Conservation (phyloP, 805 yeast genomes). For the Metschnikowia chrysomelidarum region DNA sequence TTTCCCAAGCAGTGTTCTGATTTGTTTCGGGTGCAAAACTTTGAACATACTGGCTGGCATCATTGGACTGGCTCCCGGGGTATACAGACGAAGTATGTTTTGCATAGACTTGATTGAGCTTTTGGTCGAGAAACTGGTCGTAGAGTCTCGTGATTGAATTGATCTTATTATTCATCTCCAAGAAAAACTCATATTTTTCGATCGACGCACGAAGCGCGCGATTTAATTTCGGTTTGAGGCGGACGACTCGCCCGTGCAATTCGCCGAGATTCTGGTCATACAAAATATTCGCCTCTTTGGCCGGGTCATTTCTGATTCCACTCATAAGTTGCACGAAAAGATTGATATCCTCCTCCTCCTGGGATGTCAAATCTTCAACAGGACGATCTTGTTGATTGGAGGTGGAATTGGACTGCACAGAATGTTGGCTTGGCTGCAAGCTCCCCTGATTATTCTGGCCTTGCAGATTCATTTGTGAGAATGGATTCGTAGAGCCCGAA, state of each 20-base stretch:
- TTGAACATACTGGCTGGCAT: not conserved
- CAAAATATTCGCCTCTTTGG: slow-evolving; percentile 36
- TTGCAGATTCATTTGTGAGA: too few relatives aligned
- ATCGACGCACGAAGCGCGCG: slow-evolving; percentile 55
- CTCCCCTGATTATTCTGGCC: not conserved
- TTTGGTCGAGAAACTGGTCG: slow-evolving; percentile 66
- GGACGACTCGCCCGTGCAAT: slow-evolving; percentile 56
- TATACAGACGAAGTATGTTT: slow-evolving; percentile 21
- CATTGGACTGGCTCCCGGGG: not conserved
- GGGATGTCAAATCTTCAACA: slow-evolving; percentile 44
- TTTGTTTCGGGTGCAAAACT: slow-evolving; percentile 3
- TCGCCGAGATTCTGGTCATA: slow-evolving; percentile 53
- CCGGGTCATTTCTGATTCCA: slow-evolving; percentile 47
- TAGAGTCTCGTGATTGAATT: slow-evolving; percentile 74
- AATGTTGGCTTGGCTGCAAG: not conserved
- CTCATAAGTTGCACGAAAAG: slow-evolving; percentile 67
- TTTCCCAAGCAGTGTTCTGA: slow-evolving; percentile 1
- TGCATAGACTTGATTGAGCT: slow-evolving; percentile 37
- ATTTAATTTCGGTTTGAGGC: slow-evolving; percentile 68
- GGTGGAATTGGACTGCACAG: too few relatives aligned
- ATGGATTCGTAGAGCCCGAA: not conserved
- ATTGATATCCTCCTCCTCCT: slow-evolving; percentile 69
- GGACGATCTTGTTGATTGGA: not conserved
- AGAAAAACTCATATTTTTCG: slow-evolving; percentile 59
- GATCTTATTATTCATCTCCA: slow-evolving; percentile 75